phyloP scores from a whole-genome alignment of 1,139 yeast genomes.

The Geotrichum aggregatum region DNA sequence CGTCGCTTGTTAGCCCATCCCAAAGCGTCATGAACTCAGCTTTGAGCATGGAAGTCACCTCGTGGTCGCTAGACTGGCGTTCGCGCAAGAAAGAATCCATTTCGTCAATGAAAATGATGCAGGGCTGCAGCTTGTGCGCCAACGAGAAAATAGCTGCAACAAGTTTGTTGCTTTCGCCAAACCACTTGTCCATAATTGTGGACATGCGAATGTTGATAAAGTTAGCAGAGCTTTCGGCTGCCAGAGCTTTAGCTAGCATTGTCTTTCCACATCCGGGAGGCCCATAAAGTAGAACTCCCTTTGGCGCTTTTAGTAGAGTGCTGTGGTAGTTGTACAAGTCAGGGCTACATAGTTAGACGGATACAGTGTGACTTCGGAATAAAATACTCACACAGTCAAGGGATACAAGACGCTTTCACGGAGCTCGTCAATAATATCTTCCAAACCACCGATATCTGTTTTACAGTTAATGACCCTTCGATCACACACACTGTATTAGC shows the following conservation, averaged over 20 bases:
- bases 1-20: constrained; percentile 83
- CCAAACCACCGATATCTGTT: constrained; percentile 82
- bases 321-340: constrained; percentile 60
- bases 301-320: constrained; percentile 76
- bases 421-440: constrained; percentile 72
- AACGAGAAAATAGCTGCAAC: constrained; percentile 90
- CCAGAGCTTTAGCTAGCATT: constrained; percentile 93
- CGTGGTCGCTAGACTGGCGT: constrained; percentile 82
- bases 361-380: constrained; percentile 24
- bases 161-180: constrained; percentile 91
- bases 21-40: constrained; percentile 97
- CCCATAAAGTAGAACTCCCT: constrained; percentile 88
- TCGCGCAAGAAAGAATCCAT: constrained; percentile 92
- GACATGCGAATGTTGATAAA: constrained; percentile 92
- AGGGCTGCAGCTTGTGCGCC: constrained; percentile 87
- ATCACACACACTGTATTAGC: not conserved
- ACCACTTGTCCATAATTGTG: constrained; percentile 95
- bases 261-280: constrained; percentile 99
- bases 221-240: constrained; percentile 87
- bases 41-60: constrained; percentile 89
- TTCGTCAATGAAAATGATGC: constrained; percentile 93
- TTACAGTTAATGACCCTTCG: not conserved
- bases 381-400: constrained; percentile 51
- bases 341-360: constrained; percentile 40
- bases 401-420: constrained; percentile 88